Base-by-base conservation (phyloP, 495 filamentous ascomycete species). In the Hypoxylon fragiforme region DNA sequence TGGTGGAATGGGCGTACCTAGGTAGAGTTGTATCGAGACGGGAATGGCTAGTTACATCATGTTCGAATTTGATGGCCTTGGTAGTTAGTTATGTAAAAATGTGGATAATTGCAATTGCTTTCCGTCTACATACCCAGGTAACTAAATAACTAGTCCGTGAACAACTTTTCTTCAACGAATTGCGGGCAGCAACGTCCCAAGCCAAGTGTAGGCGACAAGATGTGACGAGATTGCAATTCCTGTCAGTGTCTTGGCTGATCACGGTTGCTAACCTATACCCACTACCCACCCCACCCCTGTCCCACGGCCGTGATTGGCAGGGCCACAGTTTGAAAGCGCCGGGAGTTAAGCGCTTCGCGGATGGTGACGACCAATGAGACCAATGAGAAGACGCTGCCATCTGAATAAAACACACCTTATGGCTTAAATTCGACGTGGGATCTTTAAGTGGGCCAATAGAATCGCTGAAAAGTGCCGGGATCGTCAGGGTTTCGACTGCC, bases 261-360 rank as follows among this genome's bases (percentile, higher is more conserved):
- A n/a, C n/a, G n/a, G 58, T 35, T 30, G 22, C 31, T 42, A 57
- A 28, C n/a, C 57, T 50, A 20, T 14, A 42, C 46, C 21, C 52
- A 44, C 50, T 30, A 22, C 53, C 42, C 45, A 36, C 14, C 28
- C 7, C 12, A 51, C 44, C 62, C 65, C 49, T 44, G 56, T 65
- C 40, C 7, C 14, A 12, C 13, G 5, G 9, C 22, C 20, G 46
- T 63, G 55, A 68, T 68, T 68, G 65, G 65, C 45, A 53, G 52
- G 52, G 56, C 35, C 42, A 38, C 57, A 42, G 49, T 34, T 36
- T 37, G 52, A 50, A 60, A 60, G 51, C 58, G 52, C 57, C 54
- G 15, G 35, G 38, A 40, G 43, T 56, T 61, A 59, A 64, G 65
- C 65, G 65, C 65, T 57, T 63, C 49, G 47, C 38, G 54, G 41